A percentile compares a stretch with the other conserved stretches of the same genome.
Conservation (phyloP, 2,329 filamentous ascomycete genomes). For the Coleophoma crateriformis region DNA sequence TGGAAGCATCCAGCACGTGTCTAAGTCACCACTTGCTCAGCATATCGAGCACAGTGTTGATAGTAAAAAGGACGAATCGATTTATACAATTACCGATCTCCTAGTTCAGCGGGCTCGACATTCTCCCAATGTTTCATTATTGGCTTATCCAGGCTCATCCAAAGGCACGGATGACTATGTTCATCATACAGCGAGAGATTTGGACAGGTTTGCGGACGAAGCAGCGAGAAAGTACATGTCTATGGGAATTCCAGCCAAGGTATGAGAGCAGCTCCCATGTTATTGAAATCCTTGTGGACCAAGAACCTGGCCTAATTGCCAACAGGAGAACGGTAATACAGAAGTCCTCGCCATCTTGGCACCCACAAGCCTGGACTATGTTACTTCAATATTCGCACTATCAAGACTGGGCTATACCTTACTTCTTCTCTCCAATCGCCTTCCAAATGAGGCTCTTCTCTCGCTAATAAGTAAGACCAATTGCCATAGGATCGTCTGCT, state of each 20-base stretch:
- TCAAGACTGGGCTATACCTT: slow-evolving; percentile 46
- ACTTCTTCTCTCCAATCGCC: slow-evolving; percentile 47
- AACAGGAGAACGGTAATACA: not conserved
- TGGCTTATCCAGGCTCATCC: slow-evolving; percentile 19
- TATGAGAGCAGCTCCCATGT: slow-evolving; percentile 1
- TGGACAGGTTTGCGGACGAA: slow-evolving; percentile 23
- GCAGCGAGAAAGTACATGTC: slow-evolving; percentile 15
- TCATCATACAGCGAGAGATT: slow-evolving; percentile 21
- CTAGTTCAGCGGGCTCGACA: slow-evolving; percentile 15
- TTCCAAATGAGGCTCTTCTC: slow-evolving; percentile 44
- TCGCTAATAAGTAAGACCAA: slow-evolving; percentile 38
- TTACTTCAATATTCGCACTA: slow-evolving; percentile 46
- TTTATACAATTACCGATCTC: slow-evolving; percentile 18
- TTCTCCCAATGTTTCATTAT: slow-evolving; percentile 15
- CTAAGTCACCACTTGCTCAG: too few relatives aligned
- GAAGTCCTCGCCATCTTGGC: slow-evolving; percentile 15
- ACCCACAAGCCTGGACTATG: slow-evolving; percentile 38
- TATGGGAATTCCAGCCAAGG: slow-evolving; percentile 14
- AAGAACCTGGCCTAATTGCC: not conserved
- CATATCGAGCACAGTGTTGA: too few relatives aligned
- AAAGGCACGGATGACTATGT: slow-evolving; percentile 18
- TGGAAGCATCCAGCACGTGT: too few relatives aligned
- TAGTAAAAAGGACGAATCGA: not conserved
- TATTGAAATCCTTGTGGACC: too few relatives aligned
- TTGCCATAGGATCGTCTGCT: slow-evolving; percentile 11